Base-by-base conservation (phyloP, 257 asterid species). In the Gentiana dahurica region DNA sequence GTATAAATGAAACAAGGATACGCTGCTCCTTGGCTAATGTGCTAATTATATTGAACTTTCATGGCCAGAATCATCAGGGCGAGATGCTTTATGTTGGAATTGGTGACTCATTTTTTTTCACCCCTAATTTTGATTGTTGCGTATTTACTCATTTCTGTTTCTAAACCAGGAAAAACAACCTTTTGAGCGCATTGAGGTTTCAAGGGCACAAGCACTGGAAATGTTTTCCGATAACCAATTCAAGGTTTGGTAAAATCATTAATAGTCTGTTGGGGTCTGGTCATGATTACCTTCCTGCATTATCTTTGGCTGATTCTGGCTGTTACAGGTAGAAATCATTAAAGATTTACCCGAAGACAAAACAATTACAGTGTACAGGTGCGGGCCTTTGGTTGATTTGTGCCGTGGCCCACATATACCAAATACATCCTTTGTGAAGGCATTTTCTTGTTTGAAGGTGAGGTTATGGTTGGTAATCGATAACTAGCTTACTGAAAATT, bases 341-440 rank as follows among this genome's bases (percentile, higher is more conserved):
- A 80, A 81, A 65, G 97, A 83, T 72, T 84, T 92, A 67, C 95
- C 99, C 0, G 95, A 73, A 66, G 99, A 88, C 65, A 84, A 83
- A 78, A 88, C 99, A 37, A 85, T 92, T 58, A 92, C 95, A 2
- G 99, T 92, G 37, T 92, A 88, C 68, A 73, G 99, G 77, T 92
- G 99, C 67, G 99, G 99, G 55, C 95, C 95, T 39, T 77, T 92
- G 77, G 95, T 92, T 62, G 97, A 92, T 79, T 83, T 88, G 54
- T 92, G 99, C 57, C 95, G 97, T 68, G 99, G 99, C 51, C 99
- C 99, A 4, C 99, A 92, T 69, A 88, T 92, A 64, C 99, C 99
- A 49, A 92, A 79, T 68, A 85, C 97, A 46, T 82, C 97, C 60
- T 85, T 88, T 67, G 97, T 85, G 71, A 92, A 92, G 76, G 97